Base-by-base conservation (phyloP, 2,329 filamentous ascomycete genomes). In the Botrytis medusae region DNA sequence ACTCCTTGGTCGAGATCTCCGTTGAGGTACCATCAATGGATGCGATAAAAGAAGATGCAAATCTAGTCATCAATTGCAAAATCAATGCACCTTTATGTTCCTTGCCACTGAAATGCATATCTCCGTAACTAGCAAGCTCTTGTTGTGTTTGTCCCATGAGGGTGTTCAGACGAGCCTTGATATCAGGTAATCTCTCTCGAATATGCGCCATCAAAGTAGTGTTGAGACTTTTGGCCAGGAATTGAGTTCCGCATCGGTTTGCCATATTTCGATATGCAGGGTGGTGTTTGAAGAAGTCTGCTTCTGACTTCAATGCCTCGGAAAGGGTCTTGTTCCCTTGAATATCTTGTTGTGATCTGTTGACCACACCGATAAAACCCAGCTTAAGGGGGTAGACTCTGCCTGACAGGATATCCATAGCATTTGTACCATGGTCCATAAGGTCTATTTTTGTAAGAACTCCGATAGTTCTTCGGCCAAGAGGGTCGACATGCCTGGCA, bases 71-170 rank as follows among this genome's bases (percentile, higher is more conserved):
- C 73, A 97, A 89, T 83, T 98, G 95, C 76, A 99, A 85, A 73
- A 99, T 97, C 76, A 99, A 87, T 42, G 95, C 97, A 46, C 96
- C 96, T 69, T 95, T 90, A 81, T 99, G 96, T 82, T 98, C 96
- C 82, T 97, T 97, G 79, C 96, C 96, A 76, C 93, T 97, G 82
- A 99, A 99, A 79, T 97, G 93, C 85, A 96, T 97, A 81, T 98
- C 97, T 54, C 96, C 96, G 81, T 99, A 99, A 83, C 95, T 97
- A 61, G 96, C 96, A 73, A 99, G 87, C 83, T 99, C 96, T 84
- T 99, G 96, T 81, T 99, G 96, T 67, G 96, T 98, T 83, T 99
- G 96, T n/a, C 96, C 96, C 96, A 99, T 99, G 69, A 99, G 86
- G 0, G 96, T 99, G 83, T 99, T 99, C 75, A 99, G 87, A 72